Conservation (phyloP, 2,329 filamentous ascomycete genomes). For the Microascus cirrosus region DNA sequence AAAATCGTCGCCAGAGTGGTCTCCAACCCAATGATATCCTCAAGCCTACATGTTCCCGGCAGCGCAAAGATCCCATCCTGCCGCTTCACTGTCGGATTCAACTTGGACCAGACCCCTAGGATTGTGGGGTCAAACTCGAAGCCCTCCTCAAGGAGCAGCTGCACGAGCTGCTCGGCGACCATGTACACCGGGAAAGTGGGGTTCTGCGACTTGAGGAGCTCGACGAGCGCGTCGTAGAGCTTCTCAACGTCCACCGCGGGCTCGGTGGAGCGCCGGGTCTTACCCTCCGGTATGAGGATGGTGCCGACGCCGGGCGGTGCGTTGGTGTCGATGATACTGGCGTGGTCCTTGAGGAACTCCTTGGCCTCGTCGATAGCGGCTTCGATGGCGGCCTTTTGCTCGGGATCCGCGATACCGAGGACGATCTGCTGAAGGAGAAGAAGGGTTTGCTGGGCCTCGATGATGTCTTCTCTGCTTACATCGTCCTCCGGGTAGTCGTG, state of each 20-base stretch:
- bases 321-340: neutral
- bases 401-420: neutral
- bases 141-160: constrained; percentile 8
- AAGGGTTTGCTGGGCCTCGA: constrained; percentile 6
- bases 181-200: constrained; percentile 3
- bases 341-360: constrained; percentile 4
- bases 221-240: neutral
- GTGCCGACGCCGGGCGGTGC: neutral
- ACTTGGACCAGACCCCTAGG: constrained; percentile 3
- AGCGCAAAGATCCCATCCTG: constrained; percentile 9
- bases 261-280: neutral
- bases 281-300: neutral
- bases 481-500: too few species aligned
- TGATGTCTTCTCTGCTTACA: neutral
- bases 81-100: constrained; percentile 5
- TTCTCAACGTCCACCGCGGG: neutral
- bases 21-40: constrained; percentile 10
- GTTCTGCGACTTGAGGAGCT: neutral
- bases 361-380: constrained; percentile 1
- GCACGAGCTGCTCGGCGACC: constrained; percentile 7
- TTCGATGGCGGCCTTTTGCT: constrained; percentile 1
- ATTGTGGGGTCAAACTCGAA: constrained; percentile 5
- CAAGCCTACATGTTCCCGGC: constrained; percentile 7
- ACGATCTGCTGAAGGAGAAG: constrained; percentile 2
- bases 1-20: constrained; percentile 9